Evolutionary conservation across 441 rosid species (phyloP), one percentile per base, ranked within the genome.

Genomic region (Populus hybrid): DNA sequence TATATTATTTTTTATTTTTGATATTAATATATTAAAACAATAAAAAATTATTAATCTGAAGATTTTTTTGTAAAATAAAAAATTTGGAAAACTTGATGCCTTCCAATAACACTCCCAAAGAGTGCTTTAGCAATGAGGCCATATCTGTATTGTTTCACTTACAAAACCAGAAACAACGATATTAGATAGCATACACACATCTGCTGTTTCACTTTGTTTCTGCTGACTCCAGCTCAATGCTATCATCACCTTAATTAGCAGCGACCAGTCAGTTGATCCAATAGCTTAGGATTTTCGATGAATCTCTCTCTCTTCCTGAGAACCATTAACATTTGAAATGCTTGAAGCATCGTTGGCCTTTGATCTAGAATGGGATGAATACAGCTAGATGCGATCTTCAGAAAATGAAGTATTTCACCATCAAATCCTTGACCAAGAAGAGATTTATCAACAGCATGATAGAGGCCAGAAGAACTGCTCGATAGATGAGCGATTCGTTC

Each of bases 361-460:
- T n/a, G 64, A 21, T 66, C 74, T 18, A 35, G 76, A 38, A 26
- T 16, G 12, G 72, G 68, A 14, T 72, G 20, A 31, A 78, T 36
- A 67, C 73, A 78, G 11, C 61, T 59, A 16, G 50, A 73, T 50
- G 80, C 80, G 35, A 66, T 53, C 26, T 69, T 35, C 40, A 78
- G 61, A 28, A 78, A 42, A 66, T 67, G 68, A 23, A 45, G 36
- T 11, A 78, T 73, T 50, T 78, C 76, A 26, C 70, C 75, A 66
- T 78, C 72, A 50, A 65, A 50, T 21, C 80, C n/a, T n/a, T n/a
- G n/a, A n/a, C n/a, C n/a, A n/a, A n/a, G n/a, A n/a, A n/a, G n/a
- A n/a, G n/a, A n/a, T 29, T 50, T 61, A 9, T 72, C 76, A 64
- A 78, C 73, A 67, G 80, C 79, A 63, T 77, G 42, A 18, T 77